Evolutionary conservation across 2,329 filamentous ascomycete species (phyloP).

Genomic region (Ophiostoma novo-ulmi): DNA sequence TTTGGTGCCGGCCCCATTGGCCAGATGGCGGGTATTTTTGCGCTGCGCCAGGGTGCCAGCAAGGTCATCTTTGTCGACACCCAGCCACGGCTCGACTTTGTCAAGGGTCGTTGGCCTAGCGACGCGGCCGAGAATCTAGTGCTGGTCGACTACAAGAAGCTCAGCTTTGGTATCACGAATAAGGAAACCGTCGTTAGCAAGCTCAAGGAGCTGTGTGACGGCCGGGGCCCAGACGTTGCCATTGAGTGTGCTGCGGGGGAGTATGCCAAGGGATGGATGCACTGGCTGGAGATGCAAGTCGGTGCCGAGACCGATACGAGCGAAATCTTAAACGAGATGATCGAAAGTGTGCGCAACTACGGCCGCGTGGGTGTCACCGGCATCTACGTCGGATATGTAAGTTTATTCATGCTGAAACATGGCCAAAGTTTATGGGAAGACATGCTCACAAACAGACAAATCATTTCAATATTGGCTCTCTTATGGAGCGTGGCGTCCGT

Average conservation of each 20-base stretch:
- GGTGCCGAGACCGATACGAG: constrained; percentile 81
- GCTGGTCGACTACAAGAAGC: constrained; percentile 61
- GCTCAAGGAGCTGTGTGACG: constrained; percentile 66
- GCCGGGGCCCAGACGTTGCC: constrained; percentile 67
- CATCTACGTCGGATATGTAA: constrained; percentile 56
- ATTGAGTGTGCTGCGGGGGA: constrained; percentile 63
- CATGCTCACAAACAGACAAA: constrained; percentile 51
- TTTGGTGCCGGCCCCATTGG: constrained; percentile 85
- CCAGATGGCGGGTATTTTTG: constrained; percentile 75
- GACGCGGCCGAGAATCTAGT: constrained; percentile 52
- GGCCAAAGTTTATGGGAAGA: not conserved
- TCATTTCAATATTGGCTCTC: constrained; percentile 74
- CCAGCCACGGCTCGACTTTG: constrained; percentile 62
- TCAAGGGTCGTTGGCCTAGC: constrained; percentile 56
- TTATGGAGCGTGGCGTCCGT: constrained; percentile 83
- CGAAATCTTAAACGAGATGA: constrained; percentile 76
- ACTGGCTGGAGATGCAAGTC: constrained; percentile 52
- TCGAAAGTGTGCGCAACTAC: constrained; percentile 65
- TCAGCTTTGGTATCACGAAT: constrained; percentile 53
- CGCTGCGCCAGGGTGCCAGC: constrained; percentile 65
- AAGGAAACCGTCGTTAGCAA: constrained; percentile 59
- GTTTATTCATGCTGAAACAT: constrained; percentile 29
- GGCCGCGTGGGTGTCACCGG: constrained; percentile 75
- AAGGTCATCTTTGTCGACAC: constrained; percentile 76
- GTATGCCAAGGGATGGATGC: constrained; percentile 57